phyloP scores from a whole-genome alignment of 2,329 filamentous ascomycete species.

The Colletotrichum simmondsii region DNA sequence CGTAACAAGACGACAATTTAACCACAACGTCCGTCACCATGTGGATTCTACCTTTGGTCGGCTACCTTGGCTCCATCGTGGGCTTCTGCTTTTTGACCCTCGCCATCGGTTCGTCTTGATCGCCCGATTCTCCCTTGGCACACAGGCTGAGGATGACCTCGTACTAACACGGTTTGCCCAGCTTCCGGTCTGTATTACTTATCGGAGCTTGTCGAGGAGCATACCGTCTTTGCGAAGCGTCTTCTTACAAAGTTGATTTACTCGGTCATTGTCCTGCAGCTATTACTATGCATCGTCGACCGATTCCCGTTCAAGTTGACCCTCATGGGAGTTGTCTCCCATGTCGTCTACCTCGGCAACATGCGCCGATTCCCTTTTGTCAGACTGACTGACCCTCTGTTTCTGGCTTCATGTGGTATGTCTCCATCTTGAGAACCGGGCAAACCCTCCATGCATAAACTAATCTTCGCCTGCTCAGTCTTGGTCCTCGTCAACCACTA shows the following conservation, averaged over 20 bases:
- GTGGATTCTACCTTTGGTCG: slow-evolving; percentile 95
- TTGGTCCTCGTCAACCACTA: slow-evolving; percentile 93
- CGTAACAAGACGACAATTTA: background rate
- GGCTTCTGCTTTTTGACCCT: slow-evolving; percentile 96
- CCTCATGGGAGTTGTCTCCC: slow-evolving; percentile 79
- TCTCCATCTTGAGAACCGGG: background rate
- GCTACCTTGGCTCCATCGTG: slow-evolving; percentile 86
- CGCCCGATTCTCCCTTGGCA: slow-evolving; percentile 20
- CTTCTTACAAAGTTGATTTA: slow-evolving; percentile 90
- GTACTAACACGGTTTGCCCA: slow-evolving; percentile 45
- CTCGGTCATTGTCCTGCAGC: slow-evolving; percentile 78
- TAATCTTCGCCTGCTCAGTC: slow-evolving; percentile 55
- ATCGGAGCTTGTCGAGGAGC: slow-evolving; percentile 97
- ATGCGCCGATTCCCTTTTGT: slow-evolving; percentile 81
- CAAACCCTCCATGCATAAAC: background rate
- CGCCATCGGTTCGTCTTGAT: slow-evolving; percentile 77
- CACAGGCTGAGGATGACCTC: too few species aligned
- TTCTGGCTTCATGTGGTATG: slow-evolving; percentile 82
- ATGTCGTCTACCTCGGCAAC: slow-evolving; percentile 89
- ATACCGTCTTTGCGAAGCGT: slow-evolving; percentile 91
- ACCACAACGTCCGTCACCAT: slow-evolving; percentile 60
- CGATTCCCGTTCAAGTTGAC: slow-evolving; percentile 84
- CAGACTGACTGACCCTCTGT: slow-evolving; percentile 87
- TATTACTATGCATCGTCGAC: slow-evolving; percentile 82
- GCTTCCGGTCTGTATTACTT: slow-evolving; percentile 99